Evolutionary conservation across 192 early-diverging fungal species (phyloP).

Genomic region (Umbelopsis vinacea): DNA sequence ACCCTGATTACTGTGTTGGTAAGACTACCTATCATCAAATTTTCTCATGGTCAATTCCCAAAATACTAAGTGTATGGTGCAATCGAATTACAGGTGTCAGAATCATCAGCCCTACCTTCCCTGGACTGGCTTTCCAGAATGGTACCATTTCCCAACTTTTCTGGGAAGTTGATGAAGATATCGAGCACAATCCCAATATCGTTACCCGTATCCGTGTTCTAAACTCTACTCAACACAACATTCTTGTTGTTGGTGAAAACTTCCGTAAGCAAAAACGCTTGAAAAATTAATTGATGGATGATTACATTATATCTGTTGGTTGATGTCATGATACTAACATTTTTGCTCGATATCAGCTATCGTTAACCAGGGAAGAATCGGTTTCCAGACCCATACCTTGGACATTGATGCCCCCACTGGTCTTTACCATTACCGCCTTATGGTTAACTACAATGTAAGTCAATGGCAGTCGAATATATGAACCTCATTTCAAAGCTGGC

Average conservation of each 20-base stretch:
- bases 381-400: constrained; percentile 25
- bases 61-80: no score
- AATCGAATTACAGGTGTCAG: constrained; percentile 12
- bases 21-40: background rate
- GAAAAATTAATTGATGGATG: background rate
- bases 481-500: background rate
- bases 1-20: constrained; percentile 41
- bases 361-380: constrained; percentile 28
- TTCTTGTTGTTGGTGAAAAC: constrained; percentile 41
- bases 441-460: constrained; percentile 39
- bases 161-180: constrained; percentile 39
- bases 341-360: constrained; percentile 20
- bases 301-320: background rate
- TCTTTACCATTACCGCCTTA: constrained; percentile 43
- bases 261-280: constrained; percentile 24
- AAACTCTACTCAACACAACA: constrained; percentile 42
- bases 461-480: background rate
- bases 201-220: constrained; percentile 44
- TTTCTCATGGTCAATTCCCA: background rate
- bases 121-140: constrained; percentile 34
- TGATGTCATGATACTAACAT: background rate
- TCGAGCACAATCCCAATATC: constrained; percentile 33
- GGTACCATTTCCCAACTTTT: constrained; percentile 30
- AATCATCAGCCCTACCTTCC: constrained; percentile 35
- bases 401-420: constrained; percentile 31